Evolutionary conservation across 2,329 filamentous ascomycete genomes (phyloP), one percentile per base, ranked within the genome.

Genomic region (Pezicula rhizophila): DNA sequence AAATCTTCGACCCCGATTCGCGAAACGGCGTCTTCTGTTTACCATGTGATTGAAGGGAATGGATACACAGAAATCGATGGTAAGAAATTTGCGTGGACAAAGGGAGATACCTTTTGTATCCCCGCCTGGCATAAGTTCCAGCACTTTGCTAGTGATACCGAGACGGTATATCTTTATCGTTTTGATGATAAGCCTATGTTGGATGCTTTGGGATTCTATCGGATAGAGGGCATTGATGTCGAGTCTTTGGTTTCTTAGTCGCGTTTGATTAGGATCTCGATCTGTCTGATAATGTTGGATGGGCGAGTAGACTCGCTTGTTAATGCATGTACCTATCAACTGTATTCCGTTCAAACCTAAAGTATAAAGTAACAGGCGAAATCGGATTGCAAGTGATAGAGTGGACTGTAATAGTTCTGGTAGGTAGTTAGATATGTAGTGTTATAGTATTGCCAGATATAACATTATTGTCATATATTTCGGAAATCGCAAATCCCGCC

Each of bases 151-250:
- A 60, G 60, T 11, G 52, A 49, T 2, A 49, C 1, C 2, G 56
- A 63, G 31, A 62, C 61, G 0, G 71, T 72, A 0, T 79, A 80
- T 55, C 52, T 80, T 25, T 79, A 77, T 51, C 65, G 72, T 0
- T 78, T 79, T 51, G 70, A 78, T 52, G 77, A 80, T 52, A 74
- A 71, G 62, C 76, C 76, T 0, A 78, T 80, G 75, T 61, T 79
- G 2, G 68, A 64, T 10, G 63, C 70, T 0, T 58, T 80, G 28
- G 77, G 76, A 0, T 77, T 78, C 47, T 79, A 77, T 53, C 62
- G 73, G 2, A 57, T 56, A 7, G 63, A 65, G 4, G 69, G 62
- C 2, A 61, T 62, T 49, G 68, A 76, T 56, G 53, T 65, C 3
- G 70, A 75, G 57, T 59, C 48, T 3, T 57, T 73, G n/a, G 57